Percentiles rank a stretch among this genome's conserved stretches.
These are phyloP conservation scores for Puccinia novopanici DNA, from an alignment of 1,284 basidiomycete species.

Conservation along the genomic window DNA sequence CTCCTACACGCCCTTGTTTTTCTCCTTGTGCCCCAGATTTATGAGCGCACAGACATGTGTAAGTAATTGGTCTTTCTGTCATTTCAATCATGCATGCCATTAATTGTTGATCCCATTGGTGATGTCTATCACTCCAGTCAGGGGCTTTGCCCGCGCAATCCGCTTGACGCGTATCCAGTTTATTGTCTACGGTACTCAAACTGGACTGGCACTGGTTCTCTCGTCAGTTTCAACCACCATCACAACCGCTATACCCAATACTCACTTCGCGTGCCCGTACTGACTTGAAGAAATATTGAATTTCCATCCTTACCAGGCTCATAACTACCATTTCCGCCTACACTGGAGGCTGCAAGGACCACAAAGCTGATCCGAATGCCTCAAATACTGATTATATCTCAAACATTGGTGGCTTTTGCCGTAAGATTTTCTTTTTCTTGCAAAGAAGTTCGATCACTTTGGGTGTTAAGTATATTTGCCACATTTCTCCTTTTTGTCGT, in stretches of 20 bases:
- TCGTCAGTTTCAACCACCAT: constrained; percentile 40
- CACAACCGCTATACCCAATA: no score
- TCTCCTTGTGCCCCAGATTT: constrained; percentile 45
- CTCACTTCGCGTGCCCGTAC: background rate
- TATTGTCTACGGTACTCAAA: constrained; percentile 53
- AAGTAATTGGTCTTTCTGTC: constrained; percentile 44
- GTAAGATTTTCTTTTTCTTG: background rate
- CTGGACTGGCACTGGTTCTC: constrained; percentile 50
- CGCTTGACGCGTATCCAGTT: constrained; percentile 53
- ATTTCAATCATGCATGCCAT: background rate
- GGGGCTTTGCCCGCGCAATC: constrained; percentile 53
- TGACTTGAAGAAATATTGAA: background rate
- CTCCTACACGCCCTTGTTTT: constrained; percentile 43
- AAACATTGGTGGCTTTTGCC: constrained; percentile 53
- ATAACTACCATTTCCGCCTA: constrained; percentile 53
- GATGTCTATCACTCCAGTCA: no score
- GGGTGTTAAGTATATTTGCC: background rate
- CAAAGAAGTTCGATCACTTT: background rate
- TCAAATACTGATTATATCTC: constrained; percentile 53
- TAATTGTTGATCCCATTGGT: no score
- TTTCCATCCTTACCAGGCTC: constrained; percentile 38
- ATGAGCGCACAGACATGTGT: constrained; percentile 48
- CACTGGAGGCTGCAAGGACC: constrained; percentile 54
- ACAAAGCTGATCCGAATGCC: constrained; percentile 52
- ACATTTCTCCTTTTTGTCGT: background rate